These are phyloP conservation scores for Verticillium alfalfae DNA, from an alignment of 2,329 filamentous ascomycete genomes.

Conservation along the genomic window DNA sequence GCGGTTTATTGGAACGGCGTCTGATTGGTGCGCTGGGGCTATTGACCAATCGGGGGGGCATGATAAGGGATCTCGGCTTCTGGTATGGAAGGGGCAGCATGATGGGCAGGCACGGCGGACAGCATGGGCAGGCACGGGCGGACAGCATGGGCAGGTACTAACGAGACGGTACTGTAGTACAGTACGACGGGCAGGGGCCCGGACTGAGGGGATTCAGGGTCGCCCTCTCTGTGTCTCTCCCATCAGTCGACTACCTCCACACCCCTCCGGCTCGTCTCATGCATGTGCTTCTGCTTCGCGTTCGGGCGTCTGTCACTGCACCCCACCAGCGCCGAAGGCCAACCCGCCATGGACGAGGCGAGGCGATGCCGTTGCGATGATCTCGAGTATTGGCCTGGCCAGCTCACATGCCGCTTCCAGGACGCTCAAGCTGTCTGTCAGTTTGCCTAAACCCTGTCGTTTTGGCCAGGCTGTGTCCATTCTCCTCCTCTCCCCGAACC, in stretches of 20 bases:
- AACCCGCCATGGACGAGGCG: not conserved
- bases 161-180: no score
- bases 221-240: not conserved
- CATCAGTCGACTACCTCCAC: not conserved
- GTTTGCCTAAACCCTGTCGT: no score
- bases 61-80: not conserved
- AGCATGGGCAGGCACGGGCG: not conserved
- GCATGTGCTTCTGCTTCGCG: not conserved
- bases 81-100: not conserved
- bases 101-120: not conserved
- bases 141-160: no score
- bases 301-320: not conserved
- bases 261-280: not conserved
- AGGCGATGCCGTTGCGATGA: not conserved
- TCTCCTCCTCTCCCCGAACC: not conserved
- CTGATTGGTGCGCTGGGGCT: not conserved
- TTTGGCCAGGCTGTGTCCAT: not conserved
- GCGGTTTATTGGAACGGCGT: not conserved
- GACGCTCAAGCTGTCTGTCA: no score
- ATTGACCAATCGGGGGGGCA: not conserved
- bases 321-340: not conserved
- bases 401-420: not conserved
- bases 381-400: not conserved
- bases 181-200: no score
- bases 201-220: not conserved